phyloP scores from a whole-genome alignment of 2,329 filamentous ascomycete species.

The Penicillium sp. region DNA sequence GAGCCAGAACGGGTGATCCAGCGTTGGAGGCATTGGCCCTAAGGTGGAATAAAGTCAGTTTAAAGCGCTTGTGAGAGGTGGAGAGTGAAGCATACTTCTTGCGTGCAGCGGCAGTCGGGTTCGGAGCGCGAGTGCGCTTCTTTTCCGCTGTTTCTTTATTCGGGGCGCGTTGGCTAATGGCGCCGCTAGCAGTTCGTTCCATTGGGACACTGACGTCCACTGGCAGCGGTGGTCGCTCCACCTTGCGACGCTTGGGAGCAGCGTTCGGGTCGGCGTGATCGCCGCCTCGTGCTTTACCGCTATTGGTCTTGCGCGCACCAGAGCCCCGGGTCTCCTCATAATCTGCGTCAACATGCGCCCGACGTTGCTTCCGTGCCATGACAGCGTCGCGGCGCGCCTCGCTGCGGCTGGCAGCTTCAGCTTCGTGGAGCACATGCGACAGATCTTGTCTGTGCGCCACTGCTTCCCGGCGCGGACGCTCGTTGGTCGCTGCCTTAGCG shows the following conservation, averaged over 20 bases:
- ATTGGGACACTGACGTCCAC: slow-evolving; percentile 38
- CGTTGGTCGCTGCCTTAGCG: slow-evolving; percentile 61
- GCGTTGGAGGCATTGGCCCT: slow-evolving; percentile 53
- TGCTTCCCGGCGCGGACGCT: slow-evolving; percentile 76
- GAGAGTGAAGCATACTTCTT: slow-evolving; percentile 65
- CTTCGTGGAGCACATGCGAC: slow-evolving; percentile 72
- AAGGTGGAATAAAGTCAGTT: slow-evolving; percentile 30
- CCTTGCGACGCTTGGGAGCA: slow-evolving; percentile 72
- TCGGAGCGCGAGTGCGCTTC: slow-evolving; percentile 74
- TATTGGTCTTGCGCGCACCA: slow-evolving; percentile 57
- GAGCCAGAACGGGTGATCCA: slow-evolving; percentile 70
- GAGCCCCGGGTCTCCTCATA: slow-evolving; percentile 65
- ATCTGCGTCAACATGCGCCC: slow-evolving; percentile 75
- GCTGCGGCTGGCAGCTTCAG: slow-evolving; percentile 80
- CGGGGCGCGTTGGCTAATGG: slow-evolving; percentile 37
- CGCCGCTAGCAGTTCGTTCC: slow-evolving; percentile 44
- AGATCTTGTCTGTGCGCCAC: slow-evolving; percentile 68
- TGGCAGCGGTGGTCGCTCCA: slow-evolving; percentile 63
- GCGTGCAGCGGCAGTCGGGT: slow-evolving; percentile 64
- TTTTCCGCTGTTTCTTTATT: slow-evolving; percentile 66
- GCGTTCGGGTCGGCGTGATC: slow-evolving; percentile 27
- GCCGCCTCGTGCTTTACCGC: slow-evolving; percentile 53
- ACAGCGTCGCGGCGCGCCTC: slow-evolving; percentile 83
- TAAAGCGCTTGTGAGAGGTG: background rate
- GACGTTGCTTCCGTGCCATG: slow-evolving; percentile 72